phyloP scores from a whole-genome alignment of 352 stramenopile genomes.

The Pythium myriotylum region DNA sequence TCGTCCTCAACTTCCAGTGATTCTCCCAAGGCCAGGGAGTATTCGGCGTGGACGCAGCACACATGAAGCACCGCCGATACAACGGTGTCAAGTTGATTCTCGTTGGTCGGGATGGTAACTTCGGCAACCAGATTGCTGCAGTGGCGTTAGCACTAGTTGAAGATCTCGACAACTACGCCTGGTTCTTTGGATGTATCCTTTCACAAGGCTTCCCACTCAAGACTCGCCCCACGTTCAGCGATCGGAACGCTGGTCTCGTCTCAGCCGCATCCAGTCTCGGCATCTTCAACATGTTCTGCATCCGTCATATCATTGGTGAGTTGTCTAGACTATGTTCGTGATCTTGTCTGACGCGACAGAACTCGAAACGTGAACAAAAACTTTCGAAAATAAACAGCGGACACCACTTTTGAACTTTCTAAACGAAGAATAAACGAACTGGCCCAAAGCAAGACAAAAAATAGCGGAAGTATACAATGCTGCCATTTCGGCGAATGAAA shows the following conservation, averaged over 20 bases:
- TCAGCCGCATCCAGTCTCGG: background rate
- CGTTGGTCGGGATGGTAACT: conserved; percentile 28
- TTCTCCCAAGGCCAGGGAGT: conserved; percentile 12
- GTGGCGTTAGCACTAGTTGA: conserved; percentile 19
- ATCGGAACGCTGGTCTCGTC: background rate
- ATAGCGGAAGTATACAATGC: too few relatives aligned
- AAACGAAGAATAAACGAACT: too few relatives aligned
- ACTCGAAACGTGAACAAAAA: too few relatives aligned
- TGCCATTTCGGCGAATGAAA: too few relatives aligned
- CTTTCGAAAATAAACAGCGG: too few relatives aligned
- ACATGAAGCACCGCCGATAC: conserved; percentile 37
- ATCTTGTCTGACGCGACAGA: too few relatives aligned
- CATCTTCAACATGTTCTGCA: conserved; percentile 6
- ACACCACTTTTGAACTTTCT: too few relatives aligned
- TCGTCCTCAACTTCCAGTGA: conserved; percentile 6
- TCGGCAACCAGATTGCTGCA: conserved; percentile 20
- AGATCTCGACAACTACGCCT: conserved; percentile 22
- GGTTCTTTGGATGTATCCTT: conserved; percentile 22
- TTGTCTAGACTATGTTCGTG: too few relatives aligned
- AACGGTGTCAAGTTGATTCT: conserved; percentile 31
- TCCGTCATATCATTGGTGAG: conserved; percentile 1
- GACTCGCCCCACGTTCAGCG: background rate
- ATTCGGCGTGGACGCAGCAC: conserved; percentile 24
- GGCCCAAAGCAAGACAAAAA: too few relatives aligned
- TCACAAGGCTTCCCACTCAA: too few relatives aligned